Conservation (phyloP, 345 rosid species). For the Citropsis articulata region DNA sequence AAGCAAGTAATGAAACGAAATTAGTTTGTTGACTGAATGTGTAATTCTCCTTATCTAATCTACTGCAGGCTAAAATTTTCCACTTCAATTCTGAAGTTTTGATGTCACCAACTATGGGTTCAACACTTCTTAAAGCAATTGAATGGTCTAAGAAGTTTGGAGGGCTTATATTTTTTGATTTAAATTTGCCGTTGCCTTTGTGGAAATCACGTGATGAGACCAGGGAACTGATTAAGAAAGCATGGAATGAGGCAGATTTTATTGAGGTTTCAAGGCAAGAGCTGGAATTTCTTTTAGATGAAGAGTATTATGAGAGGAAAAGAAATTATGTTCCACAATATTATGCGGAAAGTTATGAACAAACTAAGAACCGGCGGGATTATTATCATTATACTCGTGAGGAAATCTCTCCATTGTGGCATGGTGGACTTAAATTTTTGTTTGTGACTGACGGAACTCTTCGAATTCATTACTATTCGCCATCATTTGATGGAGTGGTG, state of each 20-base stretch:
- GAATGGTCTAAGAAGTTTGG: conserved; percentile 74
- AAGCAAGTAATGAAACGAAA: not conserved
- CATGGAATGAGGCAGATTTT: conserved; percentile 70
- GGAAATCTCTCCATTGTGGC: conserved; percentile 84
- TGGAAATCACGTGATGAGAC: conserved; percentile 85
- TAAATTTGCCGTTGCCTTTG: conserved; percentile 70
- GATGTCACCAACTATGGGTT: conserved; percentile 51
- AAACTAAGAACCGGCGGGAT: conserved; percentile 59
- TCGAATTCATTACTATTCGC: conserved; percentile 75
- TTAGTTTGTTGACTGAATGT: conserved; percentile 15
- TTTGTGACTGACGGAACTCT: conserved; percentile 90
- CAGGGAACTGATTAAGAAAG: conserved; percentile 53
- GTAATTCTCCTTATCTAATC: conserved; percentile 2
- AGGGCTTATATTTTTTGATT: conserved; percentile 70
- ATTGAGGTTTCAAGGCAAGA: conserved; percentile 83
- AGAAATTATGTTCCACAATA: conserved; percentile 75
- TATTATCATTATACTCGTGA: conserved; percentile 76
- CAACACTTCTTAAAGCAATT: conserved; percentile 61
- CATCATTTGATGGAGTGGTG: conserved; percentile 69
- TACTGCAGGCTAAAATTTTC: conserved; percentile 78
- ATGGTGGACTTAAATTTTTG: conserved; percentile 65
- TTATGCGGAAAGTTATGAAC: conserved; percentile 63
- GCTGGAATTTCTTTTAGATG: conserved; percentile 84
- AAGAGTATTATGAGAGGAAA: conserved; percentile 58
- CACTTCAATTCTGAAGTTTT: conserved; percentile 80